phyloP scores from a whole-genome alignment of 192 early-diverging fungal genomes.

The Gryganskiella cystojenkinii region DNA sequence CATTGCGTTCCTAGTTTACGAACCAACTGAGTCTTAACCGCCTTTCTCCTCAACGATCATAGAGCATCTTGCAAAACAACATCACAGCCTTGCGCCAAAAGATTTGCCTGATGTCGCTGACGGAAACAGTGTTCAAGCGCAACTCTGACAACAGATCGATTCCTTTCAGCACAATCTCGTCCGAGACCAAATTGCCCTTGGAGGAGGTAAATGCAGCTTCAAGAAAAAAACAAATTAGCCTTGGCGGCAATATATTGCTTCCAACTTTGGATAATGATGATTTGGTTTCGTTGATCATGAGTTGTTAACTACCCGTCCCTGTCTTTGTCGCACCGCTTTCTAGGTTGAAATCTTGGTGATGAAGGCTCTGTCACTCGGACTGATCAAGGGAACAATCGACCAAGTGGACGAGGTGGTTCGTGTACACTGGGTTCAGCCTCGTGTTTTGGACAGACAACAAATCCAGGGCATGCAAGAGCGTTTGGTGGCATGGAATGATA shows the following conservation, averaged over 20 bases:
- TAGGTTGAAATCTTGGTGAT: slow-evolving; percentile 97
- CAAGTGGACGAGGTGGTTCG: slow-evolving; percentile 91
- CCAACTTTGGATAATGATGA: too few species aligned
- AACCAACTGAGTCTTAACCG: not conserved
- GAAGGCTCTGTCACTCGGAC: slow-evolving; percentile 94
- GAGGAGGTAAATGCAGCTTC: slow-evolving; percentile 65
- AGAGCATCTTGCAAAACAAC: slow-evolving; percentile 86
- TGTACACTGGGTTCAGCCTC: slow-evolving; percentile 98
- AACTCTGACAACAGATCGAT: slow-evolving; percentile 79
- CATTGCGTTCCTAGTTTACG: slow-evolving; percentile 1
- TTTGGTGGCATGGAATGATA: slow-evolving; percentile 87
- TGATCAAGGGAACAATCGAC: slow-evolving; percentile 95
- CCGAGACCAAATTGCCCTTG: slow-evolving; percentile 78
- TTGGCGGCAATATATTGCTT: too few species aligned
- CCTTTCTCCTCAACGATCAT: not conserved
- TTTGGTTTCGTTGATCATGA: too few species aligned
- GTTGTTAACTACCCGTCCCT: too few species aligned
- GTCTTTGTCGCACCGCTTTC: not conserved
- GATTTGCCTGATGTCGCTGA: slow-evolving; percentile 96
- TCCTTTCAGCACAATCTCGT: slow-evolving; percentile 83
- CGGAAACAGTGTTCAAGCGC: slow-evolving; percentile 93
- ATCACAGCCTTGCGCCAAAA: slow-evolving; percentile 89
- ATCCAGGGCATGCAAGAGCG: slow-evolving; percentile 85
- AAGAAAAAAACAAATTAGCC: too few species aligned
- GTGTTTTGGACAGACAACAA: slow-evolving; percentile 91